Base-by-base conservation (phyloP, 345 rosid genomes). In the Salix dunnii region DNA sequence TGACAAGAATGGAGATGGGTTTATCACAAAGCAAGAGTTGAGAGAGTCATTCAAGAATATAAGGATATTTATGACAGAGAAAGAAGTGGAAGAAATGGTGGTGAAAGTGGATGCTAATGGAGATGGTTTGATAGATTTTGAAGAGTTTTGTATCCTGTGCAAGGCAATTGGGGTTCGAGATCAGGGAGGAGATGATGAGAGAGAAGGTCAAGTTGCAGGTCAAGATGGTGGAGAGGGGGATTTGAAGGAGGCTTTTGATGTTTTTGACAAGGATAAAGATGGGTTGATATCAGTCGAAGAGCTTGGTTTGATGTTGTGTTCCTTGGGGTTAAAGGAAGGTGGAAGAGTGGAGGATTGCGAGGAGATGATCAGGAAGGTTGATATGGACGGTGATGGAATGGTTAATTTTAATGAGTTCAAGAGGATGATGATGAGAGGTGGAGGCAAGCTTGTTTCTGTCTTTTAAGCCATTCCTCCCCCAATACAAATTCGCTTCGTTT, bases 1-100 rank as follows among this genome's bases (percentile, higher is more conserved):
- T n/a, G 84, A 81, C 68, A 77, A 81, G 68, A 77, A 81, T 35
- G 84, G 84, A 1, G 84, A 81, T 35, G 84, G 84, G 35, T 81
- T 77, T 40, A 70, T 81, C 40, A 77, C 84, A 7, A 77, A 74
- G 76, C 78, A 77, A 43, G 84, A 81, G 33, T 63, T 81, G 21
- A 77, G 49, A 66, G 78, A 77, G 40, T 81, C 84, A 17, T 67
- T 81, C 33, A 70, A 74, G 78, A 81, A 77, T 78, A 74, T 81
- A n/a, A 67, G 78, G n/a, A 77, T 77, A 42, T 38, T 74, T 9
- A n/a, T 81, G 73, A 72, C 78, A 2, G 84, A 81, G 63, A 51
- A 74, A 40, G 84, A 81, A 43, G 72, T 77, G 21, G 81, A 81
- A 65, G 84, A 81, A 55, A 70, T 74, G 75, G 68, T 81, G 49